Conservation (phyloP, 306 rosid species). For the Carpinus fangiana region DNA sequence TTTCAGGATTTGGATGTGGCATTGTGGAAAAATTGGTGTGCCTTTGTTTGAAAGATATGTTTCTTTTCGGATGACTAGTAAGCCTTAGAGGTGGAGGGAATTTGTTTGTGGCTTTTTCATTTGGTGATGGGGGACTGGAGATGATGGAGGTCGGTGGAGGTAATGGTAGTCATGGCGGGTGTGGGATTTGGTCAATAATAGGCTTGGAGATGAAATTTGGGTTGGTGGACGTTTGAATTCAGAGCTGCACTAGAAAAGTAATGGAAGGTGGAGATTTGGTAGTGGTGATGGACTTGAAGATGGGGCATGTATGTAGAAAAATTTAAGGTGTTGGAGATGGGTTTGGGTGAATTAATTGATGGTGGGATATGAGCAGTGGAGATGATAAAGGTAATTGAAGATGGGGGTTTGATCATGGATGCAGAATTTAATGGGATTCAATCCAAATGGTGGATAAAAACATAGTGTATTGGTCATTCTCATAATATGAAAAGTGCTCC, state of each 20-base stretch:
- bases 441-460: conserved; percentile 2
- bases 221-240: too few relatives aligned
- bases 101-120: neutral
- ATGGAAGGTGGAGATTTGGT: neutral
- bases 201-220: too few relatives aligned
- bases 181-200: too few relatives aligned
- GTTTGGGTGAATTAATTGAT: neutral
- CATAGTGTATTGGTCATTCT: neutral
- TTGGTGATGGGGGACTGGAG: neutral
- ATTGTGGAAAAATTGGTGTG: neutral
- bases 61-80: neutral
- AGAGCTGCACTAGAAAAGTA: neutral
- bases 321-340: neutral
- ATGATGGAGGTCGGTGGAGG: neutral
- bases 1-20: neutral
- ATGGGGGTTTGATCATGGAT: neutral
- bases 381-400: neutral
- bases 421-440: neutral
- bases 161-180: neutral
- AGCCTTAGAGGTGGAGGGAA: neutral
- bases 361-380: neutral
- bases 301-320: neutral
- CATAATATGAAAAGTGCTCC: neutral
- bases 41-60: neutral
- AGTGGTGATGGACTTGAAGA: neutral